Conservation (phyloP, 495 filamentous ascomycete species). For the Hypoxylon crocopeplum region DNA sequence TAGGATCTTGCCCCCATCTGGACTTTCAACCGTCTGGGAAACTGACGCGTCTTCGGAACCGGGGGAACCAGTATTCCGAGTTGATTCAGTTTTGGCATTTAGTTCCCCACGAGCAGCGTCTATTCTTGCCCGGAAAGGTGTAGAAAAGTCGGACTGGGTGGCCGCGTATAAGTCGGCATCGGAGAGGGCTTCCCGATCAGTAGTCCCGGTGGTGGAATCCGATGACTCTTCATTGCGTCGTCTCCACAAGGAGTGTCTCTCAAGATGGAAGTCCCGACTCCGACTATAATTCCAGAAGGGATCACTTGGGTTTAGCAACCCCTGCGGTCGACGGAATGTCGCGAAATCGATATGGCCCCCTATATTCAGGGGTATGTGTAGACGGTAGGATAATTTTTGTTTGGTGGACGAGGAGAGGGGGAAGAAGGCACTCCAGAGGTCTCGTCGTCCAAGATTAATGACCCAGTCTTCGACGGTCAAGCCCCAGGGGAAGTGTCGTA, state of each 20-base stretch:
- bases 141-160: conserved; percentile 14
- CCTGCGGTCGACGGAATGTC: conserved; percentile 6
- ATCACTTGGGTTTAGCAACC: background rate
- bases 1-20: conserved; percentile 33
- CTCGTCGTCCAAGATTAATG: conserved; percentile 3
- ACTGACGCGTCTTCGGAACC: conserved; percentile 6
- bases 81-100: background rate
- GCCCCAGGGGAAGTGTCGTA: conserved; percentile 11
- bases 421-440: conserved; percentile 38
- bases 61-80: background rate
- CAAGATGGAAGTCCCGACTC: background rate
- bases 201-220: no score
- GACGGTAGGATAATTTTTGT: conserved; percentile 10
- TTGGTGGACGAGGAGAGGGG: conserved; percentile 8
- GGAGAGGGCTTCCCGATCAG: conserved; percentile 13
- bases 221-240: no score
- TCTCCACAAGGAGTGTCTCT: no score
- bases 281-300: no score
- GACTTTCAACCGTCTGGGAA: conserved; percentile 20
- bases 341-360: background rate
- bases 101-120: background rate
- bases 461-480: conserved; percentile 29
- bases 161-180: conserved; percentile 26
- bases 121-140: background rate
- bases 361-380: background rate